Base-by-base conservation (phyloP, 1,284 basidiomycete genomes). In the Neolentinus lepideus region DNA sequence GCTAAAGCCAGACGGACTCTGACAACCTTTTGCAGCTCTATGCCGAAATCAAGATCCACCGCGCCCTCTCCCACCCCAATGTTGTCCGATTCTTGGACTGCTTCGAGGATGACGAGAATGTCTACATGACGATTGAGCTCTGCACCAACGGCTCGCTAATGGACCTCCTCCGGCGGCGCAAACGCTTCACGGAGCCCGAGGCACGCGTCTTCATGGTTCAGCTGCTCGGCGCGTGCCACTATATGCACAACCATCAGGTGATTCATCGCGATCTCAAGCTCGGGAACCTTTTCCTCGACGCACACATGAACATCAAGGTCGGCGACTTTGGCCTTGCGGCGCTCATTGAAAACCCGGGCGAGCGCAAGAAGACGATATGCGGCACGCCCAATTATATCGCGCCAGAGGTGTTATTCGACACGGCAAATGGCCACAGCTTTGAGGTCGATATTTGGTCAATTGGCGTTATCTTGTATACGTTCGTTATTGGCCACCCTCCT, bases 351-450 rank as follows among this genome's bases (percentile, higher is more conserved):
- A 94, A 87, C 68, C 91, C 91, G 10, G 95, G 95, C 1, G 97
- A 99, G 70, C 76, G 96, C 62, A 98, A 98, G 79, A 98, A 97
- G 83, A 99, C 96, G 0, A 96, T 98, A 52, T 98, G 96, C 64
- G 97, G 96, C 4, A 99, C 96, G 1, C 97, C 96, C 1, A 98
- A 99, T 69, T 98, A 99, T 70, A 98, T 99, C 62, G 97, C 97
- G 0, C 97, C 96, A 0, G 96, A 99, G 69, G 94, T 99, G 31
- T 75, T 99, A 58, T 98, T 98, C 69, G 94, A 98, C 69, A 92
- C 90, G 46, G 92, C 88, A 25, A 95, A 94, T 62, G 94, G 96
- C 0, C 96, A 99, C 71, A 94, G 92, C 67, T 99, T 98, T 66
- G 96, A 98, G 72, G 96, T 98, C 33, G 96, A 99, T 67, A 90